These are phyloP conservation scores for Rhododendron griersonianum DNA, from an alignment of 148 eudicot genomes.

Conservation along the genomic window DNA sequence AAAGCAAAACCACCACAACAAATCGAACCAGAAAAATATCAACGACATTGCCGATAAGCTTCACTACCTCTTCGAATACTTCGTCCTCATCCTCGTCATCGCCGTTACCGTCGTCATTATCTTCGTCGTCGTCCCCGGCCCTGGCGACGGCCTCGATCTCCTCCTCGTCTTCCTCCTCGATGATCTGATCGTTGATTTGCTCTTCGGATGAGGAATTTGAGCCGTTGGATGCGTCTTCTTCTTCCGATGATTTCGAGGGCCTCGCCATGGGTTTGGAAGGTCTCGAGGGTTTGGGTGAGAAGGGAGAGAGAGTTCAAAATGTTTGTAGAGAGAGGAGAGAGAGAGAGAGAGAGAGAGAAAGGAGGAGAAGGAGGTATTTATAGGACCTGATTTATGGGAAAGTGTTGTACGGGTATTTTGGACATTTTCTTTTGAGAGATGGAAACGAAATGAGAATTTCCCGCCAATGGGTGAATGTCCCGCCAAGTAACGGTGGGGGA, in stretches of 20 bases:
- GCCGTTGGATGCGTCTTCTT: conserved; percentile 20
- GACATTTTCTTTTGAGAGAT: not conserved
- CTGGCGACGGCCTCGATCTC: conserved; percentile 65
- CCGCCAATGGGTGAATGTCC: conserved; percentile 19
- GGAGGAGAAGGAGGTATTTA: not conserved
- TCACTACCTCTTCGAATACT: conserved; percentile 27
- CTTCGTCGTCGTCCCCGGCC: conserved; percentile 41
- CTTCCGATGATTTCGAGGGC: conserved; percentile 26
- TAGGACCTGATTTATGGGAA: not conserved
- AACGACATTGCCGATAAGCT: no score
- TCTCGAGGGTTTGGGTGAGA: conserved; percentile 36
- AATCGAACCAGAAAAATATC: not conserved
- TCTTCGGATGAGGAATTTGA: conserved; percentile 55
- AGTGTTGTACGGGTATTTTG: not conserved
- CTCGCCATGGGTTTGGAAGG: conserved; percentile 13
- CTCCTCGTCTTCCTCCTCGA: conserved; percentile 58
- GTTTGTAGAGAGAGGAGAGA: not conserved
- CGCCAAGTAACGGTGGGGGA: conserved; percentile 10
- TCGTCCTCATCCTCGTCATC: conserved; percentile 21
- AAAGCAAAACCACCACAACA: not conserved
- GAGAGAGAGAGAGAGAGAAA: not conserved
- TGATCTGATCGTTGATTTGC: conserved; percentile 35
- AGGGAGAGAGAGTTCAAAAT: not conserved
- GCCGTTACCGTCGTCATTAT: conserved; percentile 7
- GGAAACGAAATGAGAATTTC: conserved; percentile 15